These are phyloP conservation scores for Melanomma pulvis-pyrius DNA, from an alignment of 495 filamentous ascomycete genomes.

Conservation along the genomic window DNA sequence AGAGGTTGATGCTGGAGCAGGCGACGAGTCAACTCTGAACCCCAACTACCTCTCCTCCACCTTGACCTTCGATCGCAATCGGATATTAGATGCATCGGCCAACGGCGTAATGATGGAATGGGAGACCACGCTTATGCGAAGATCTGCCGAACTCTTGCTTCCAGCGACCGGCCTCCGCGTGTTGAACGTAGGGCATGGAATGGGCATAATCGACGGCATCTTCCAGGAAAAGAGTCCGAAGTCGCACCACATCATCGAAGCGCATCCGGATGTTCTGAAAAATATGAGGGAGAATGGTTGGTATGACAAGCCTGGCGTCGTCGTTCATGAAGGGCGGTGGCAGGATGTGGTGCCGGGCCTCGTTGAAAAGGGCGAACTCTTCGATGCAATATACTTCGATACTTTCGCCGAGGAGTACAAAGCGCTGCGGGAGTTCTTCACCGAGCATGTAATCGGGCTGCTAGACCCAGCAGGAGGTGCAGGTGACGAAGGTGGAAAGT, in stretches of 20 bases:
- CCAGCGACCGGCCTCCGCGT: slow-evolving; percentile 65
- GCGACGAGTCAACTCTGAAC: slow-evolving; percentile 49
- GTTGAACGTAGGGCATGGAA: slow-evolving; percentile 91
- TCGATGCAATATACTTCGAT: slow-evolving; percentile 96
- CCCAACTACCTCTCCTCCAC: slow-evolving; percentile 74
- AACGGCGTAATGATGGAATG: slow-evolving; percentile 99
- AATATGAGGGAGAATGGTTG: slow-evolving; percentile 67
- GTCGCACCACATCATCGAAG: slow-evolving; percentile 80
- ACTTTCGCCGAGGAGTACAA: slow-evolving; percentile 93
- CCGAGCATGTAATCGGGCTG: slow-evolving; percentile 78
- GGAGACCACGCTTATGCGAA: slow-evolving; percentile 89
- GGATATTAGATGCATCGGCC: slow-evolving; percentile 74
- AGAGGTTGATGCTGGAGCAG: not conserved
- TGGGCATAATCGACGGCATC: slow-evolving; percentile 92
- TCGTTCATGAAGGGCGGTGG: slow-evolving; percentile 76
- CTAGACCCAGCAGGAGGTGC: slow-evolving; percentile 56
- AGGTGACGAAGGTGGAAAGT: slow-evolving; percentile 58
- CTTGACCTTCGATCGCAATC: slow-evolving; percentile 72
- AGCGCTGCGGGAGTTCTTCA: slow-evolving; percentile 84
- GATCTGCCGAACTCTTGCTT: slow-evolving; percentile 67
- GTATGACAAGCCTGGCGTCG: slow-evolving; percentile 65
- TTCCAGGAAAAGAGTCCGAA: slow-evolving; percentile 71
- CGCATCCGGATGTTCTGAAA: slow-evolving; percentile 78
- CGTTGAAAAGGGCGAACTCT: slow-evolving; percentile 67
- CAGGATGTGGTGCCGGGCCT: slow-evolving; percentile 78